phyloP scores from a whole-genome alignment of 306 rosid species.

The Vigna hirtella region DNA sequence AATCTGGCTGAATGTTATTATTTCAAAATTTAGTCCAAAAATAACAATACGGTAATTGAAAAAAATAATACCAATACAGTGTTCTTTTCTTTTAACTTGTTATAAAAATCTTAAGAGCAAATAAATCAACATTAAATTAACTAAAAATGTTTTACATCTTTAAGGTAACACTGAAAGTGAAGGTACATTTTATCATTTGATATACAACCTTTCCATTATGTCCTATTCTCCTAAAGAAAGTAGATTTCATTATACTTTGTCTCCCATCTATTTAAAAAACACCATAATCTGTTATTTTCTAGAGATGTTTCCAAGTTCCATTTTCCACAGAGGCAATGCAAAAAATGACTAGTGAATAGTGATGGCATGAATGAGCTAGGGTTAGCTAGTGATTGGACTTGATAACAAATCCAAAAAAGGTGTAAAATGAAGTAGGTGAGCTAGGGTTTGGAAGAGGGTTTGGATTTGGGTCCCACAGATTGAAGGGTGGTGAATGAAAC shows the following conservation, averaged over 20 bases:
- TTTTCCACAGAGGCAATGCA: neutral
- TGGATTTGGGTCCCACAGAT: constrained; percentile 48
- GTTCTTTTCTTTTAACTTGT: neutral
- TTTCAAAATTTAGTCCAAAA: too few species aligned
- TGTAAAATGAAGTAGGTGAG: constrained; percentile 35
- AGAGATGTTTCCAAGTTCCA: neutral
- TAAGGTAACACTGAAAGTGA: too few species aligned
- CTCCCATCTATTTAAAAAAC: neutral
- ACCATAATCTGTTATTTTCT: neutral
- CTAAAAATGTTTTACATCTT: too few species aligned
- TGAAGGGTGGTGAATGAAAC: constrained; percentile 6
- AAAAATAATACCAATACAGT: too few species aligned
- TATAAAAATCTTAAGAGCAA: neutral
- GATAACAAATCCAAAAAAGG: constrained; percentile 45
- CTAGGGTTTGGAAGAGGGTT: constrained; percentile 49
- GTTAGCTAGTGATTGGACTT: constrained; percentile 42
- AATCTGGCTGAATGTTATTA: too few species aligned
- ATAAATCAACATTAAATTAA: neutral
- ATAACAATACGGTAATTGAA: too few species aligned
- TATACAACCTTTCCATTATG: too few species aligned
- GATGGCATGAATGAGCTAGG: neutral
- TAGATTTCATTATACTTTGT: too few species aligned
- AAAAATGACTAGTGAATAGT: neutral
- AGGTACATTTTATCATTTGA: neutral
- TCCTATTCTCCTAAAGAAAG: neutral